Conservation (phyloP, 1,284 basidiomycete species). For the Pseudozyma tsukubaensis region DNA sequence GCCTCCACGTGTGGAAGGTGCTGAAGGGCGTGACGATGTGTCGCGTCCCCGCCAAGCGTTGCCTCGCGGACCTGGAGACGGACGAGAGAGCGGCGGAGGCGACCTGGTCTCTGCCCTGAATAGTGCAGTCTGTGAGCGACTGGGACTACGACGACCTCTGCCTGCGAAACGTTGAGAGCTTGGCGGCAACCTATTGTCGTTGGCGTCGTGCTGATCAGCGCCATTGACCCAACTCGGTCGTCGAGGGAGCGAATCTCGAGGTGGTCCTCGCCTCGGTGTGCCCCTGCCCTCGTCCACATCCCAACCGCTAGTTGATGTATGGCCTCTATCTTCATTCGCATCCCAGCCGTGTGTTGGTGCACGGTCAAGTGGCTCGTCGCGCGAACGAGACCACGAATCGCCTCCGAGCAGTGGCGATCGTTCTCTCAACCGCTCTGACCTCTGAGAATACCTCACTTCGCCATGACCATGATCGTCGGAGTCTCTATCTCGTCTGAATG, state of each 20-base stretch:
- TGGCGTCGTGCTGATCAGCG: not conserved
- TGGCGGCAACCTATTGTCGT: no score
- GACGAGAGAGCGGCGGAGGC: slow-evolving; percentile 2
- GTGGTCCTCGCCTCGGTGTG: not conserved
- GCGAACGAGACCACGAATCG: slow-evolving; percentile 19
- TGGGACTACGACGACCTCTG: slow-evolving; percentile 4
- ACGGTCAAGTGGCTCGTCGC: slow-evolving; percentile 1
- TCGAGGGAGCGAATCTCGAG: slow-evolving; percentile 8
- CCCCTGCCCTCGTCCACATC: no score
- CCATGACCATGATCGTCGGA: not conserved
- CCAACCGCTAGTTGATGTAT: no score
- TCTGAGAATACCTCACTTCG: not conserved
- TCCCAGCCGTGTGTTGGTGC: no score
- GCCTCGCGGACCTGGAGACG: slow-evolving; percentile 10
- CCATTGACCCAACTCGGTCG: slow-evolving; percentile 13
- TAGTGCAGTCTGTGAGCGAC: not conserved
- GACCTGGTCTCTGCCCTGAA: slow-evolving; percentile 23
- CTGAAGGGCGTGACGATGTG: slow-evolving; percentile 1
- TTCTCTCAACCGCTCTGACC: slow-evolving; percentile 1
- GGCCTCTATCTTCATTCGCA: no score
- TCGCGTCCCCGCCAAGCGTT: not conserved
- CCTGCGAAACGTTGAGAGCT: no score
- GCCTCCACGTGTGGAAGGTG: not conserved
- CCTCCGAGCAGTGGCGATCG: slow-evolving; percentile 8
- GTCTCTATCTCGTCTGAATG: not conserved